Conservation (phyloP, 306 rosid genomes). For the Echinosophora koreensis region DNA sequence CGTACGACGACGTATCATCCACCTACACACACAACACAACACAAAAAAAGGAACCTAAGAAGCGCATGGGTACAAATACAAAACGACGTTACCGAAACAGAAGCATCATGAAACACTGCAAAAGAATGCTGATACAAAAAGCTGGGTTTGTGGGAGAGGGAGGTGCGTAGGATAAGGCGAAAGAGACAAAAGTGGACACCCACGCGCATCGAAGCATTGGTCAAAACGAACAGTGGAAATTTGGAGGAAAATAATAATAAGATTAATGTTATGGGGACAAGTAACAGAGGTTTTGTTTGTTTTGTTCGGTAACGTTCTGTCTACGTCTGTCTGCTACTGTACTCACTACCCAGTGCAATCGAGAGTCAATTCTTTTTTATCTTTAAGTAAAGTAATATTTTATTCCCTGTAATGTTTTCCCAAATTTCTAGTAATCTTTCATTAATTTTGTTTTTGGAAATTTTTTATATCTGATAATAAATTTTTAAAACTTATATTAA, state of each 20-base stretch:
- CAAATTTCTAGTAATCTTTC: too few species aligned
- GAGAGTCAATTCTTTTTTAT: constrained; percentile 41
- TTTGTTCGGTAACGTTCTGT: constrained; percentile 55
- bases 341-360: constrained; percentile 31
- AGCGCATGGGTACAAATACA: not conserved
- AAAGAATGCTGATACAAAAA: not conserved
- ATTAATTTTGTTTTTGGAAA: too few species aligned
- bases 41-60: not conserved
- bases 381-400: too few species aligned
- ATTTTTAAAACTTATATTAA: too few species aligned
- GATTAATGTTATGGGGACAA: constrained; percentile 38
- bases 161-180: constrained; percentile 45
- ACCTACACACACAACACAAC: not conserved
- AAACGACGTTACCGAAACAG: constrained; percentile 19
- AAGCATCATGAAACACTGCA: constrained; percentile 22
- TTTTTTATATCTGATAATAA: too few species aligned
- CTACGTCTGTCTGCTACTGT: constrained; percentile 59
- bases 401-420: too few species aligned
- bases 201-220: constrained; percentile 53
- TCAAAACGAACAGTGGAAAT: constrained; percentile 38
- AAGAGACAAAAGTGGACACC: constrained; percentile 47
- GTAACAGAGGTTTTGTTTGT: constrained; percentile 30
- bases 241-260: not conserved
- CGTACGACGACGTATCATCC: constrained; percentile 49
- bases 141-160: not conserved